phyloP scores from a whole-genome alignment of 805 yeast species.

The Suhomyces faveliae region DNA sequence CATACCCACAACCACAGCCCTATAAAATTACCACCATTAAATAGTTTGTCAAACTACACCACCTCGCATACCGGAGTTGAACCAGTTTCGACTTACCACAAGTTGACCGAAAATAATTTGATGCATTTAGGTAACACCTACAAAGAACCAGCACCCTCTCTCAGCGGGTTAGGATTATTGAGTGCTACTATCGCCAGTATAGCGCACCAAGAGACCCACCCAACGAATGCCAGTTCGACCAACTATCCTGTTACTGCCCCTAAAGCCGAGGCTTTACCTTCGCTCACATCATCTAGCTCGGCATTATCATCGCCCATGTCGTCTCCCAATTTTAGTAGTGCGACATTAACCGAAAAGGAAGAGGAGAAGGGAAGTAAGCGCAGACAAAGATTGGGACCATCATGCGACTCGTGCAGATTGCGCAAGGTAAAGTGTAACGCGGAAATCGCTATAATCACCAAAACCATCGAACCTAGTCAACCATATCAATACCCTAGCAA shows the following conservation, averaged over 20 bases:
- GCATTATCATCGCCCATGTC: constrained; percentile 19
- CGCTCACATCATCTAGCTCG: constrained; percentile 13
- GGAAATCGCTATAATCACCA: constrained; percentile 45
- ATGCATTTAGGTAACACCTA: constrained; percentile 11
- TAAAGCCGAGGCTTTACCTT: constrained; percentile 2
- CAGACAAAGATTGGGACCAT: constrained; percentile 71
- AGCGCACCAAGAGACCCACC: neutral
- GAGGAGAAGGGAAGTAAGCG: constrained; percentile 22
- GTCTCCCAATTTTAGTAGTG: constrained; percentile 14
- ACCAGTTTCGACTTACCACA: constrained; percentile 5
- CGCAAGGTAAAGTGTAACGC: constrained; percentile 77
- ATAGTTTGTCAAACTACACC: constrained; percentile 8
- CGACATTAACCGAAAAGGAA: constrained; percentile 1
- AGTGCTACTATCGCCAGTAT: constrained; percentile 9
- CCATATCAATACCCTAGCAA: constrained; percentile 1
- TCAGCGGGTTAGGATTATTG: constrained; percentile 9
- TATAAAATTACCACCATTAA: constrained; percentile 8
- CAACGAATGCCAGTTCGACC: neutral
- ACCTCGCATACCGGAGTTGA: constrained; percentile 2
- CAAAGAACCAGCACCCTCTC: constrained; percentile 4
- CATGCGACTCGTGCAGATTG: constrained; percentile 68
- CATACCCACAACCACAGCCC: neutral
- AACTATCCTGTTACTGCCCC: neutral
- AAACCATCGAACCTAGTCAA: constrained; percentile 9
- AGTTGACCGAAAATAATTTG: constrained; percentile 20